Evolutionary conservation across 345 rosid genomes (phyloP).

Genomic region (Cochlearia excelsa): DNA sequence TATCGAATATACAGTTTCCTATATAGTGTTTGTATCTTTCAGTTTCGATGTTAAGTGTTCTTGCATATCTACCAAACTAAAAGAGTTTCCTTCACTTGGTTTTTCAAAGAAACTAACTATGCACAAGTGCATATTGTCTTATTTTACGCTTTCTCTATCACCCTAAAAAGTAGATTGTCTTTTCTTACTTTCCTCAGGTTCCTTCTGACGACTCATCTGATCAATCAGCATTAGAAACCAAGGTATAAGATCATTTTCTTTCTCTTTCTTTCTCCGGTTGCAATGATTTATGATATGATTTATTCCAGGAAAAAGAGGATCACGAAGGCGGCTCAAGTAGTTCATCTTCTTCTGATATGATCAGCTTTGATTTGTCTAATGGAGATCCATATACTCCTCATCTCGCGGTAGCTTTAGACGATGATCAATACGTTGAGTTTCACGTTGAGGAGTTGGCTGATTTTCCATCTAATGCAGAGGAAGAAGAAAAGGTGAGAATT

Average conservation of each 20-base stretch:
- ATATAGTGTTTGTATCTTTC: constrained; percentile 2
- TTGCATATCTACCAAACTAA: constrained; percentile 12
- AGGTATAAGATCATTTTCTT: constrained; percentile 44
- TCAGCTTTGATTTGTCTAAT: constrained; percentile 69
- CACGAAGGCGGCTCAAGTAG: constrained; percentile 42
- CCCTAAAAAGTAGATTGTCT: constrained; percentile 1
- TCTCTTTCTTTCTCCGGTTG: neutral
- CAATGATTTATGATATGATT: constrained; percentile 6
- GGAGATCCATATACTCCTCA: constrained; percentile 64
- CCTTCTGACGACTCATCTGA: constrained; percentile 54
- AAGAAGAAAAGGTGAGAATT: constrained; percentile 75
- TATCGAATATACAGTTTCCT: neutral
- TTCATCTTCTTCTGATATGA: constrained; percentile 79
- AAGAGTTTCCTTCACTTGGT: constrained; percentile 13
- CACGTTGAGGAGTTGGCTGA: constrained; percentile 73
- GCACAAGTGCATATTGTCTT: neutral
- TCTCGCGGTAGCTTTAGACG: constrained; percentile 53
- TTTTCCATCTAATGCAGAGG: constrained; percentile 68
- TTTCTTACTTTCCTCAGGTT: constrained; percentile 46
- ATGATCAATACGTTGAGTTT: constrained; percentile 79
- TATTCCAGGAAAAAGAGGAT: constrained; percentile 52
- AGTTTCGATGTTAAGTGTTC: neutral
- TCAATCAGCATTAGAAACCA: constrained; percentile 44
- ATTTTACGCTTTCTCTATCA: constrained; percentile 11
- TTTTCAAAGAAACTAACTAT: neutral